A percentile compares a stretch with the other conserved stretches of the same genome.
phyloP scores from a whole-genome alignment of 768 basidiomycete genomes.

The Rhizopogon salebrosus region DNA sequence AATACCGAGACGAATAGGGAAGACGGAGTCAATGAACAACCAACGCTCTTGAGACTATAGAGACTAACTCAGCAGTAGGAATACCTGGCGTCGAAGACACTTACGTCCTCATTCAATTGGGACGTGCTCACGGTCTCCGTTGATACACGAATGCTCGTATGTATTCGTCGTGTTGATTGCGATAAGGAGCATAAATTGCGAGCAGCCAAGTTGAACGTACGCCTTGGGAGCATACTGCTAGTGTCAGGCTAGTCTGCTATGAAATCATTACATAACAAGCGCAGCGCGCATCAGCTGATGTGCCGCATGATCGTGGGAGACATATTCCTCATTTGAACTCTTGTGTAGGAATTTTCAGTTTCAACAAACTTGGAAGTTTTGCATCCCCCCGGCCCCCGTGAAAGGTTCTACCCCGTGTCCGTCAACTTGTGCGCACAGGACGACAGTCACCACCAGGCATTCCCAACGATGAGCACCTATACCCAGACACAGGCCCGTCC shows the following conservation, averaged over 20 bases:
- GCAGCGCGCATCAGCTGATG: not conserved
- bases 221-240: slow-evolving; percentile 16
- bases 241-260: no score
- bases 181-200: slow-evolving; percentile 2
- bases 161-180: not conserved
- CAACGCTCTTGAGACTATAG: slow-evolving; percentile 40
- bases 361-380: slow-evolving; percentile 13
- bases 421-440: slow-evolving; percentile 1
- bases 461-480: slow-evolving; percentile 24
- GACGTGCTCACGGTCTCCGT: slow-evolving; percentile 14
- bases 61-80: not conserved
- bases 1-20: slow-evolving; percentile 62
- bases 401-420: slow-evolving; percentile 16
- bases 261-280: no score
- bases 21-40: slow-evolving; percentile 74
- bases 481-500: slow-evolving; percentile 17
- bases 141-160: not conserved
- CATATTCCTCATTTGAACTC: slow-evolving; percentile 6
- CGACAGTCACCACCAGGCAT: slow-evolving; percentile 15
- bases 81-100: not conserved
- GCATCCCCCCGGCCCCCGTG: slow-evolving; percentile 5
- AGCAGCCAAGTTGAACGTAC: slow-evolving; percentile 1
- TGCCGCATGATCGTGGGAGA: slow-evolving; percentile 6
- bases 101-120: not conserved
- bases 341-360: not conserved